Evolutionary conservation across 2,329 filamentous ascomycete species (phyloP).

Genomic region (Fusarium sp.): DNA sequence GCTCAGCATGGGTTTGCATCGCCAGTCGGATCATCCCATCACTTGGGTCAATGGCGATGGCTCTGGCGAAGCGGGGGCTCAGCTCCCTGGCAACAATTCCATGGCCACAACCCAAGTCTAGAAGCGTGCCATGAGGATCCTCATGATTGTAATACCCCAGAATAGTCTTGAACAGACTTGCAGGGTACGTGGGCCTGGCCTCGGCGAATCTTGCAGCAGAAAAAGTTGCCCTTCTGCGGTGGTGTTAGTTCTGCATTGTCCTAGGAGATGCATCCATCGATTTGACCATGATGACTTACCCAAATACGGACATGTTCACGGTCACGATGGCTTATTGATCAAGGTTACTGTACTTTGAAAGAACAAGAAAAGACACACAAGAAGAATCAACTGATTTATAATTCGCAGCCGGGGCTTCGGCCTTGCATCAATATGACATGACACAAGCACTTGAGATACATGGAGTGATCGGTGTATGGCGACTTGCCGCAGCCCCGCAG

Average conservation of each 20-base stretch:
- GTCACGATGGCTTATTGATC: neutral
- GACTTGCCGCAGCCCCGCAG: conserved; percentile 39
- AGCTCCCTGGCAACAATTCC: conserved; percentile 68
- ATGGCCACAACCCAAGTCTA: conserved; percentile 75
- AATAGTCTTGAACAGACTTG: conserved; percentile 64
- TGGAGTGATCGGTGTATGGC: conserved; percentile 29
- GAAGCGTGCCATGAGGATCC: conserved; percentile 47
- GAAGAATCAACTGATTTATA: neutral
- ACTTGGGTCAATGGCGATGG: conserved; percentile 69
- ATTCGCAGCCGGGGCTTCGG: neutral
- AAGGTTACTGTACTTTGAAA: neutral
- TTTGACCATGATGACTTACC: conserved; percentile 28
- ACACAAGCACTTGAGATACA: neutral
- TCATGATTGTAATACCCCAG: conserved; percentile 64
- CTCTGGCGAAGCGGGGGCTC: conserved; percentile 61
- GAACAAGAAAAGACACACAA: neutral
- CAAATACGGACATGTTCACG: conserved; percentile 41
- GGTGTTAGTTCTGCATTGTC: neutral
- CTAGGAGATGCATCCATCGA: neutral
- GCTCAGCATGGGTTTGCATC: conserved; percentile 51
- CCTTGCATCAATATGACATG: neutral
- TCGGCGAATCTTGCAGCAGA: conserved; percentile 69
- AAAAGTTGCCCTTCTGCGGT: conserved; percentile 64
- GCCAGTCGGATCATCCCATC: conserved; percentile 68
- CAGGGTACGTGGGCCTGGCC: conserved; percentile 70